Base-by-base conservation (phyloP, 2,329 filamentous ascomycete genomes). In the Fusarium pseudograminearum region DNA sequence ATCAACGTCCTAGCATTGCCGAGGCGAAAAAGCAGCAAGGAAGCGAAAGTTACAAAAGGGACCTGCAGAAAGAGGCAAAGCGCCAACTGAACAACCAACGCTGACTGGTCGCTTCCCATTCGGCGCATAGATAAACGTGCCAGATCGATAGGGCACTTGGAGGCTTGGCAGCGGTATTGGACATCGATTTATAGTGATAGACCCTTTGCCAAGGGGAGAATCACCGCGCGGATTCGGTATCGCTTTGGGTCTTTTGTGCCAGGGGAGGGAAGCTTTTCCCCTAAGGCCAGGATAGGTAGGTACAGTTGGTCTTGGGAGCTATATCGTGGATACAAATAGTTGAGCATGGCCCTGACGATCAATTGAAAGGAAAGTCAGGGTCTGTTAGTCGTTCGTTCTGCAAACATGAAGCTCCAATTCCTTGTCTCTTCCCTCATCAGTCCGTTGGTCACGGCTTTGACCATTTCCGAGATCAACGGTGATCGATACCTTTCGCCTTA, bases 381-480 rank as follows among this genome's bases (percentile, higher is more conserved):
- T 31, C 36, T 46, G 34, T 54, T n/a, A 33, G 18, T 47, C 44
- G 4, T 40, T 33, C 33, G 28, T 12, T 40, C 24, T 28, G 24
- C 33, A 50, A 46, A 47, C 59, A 76, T 80, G 78, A 79, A 77
- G 73, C 59, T 74, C 60, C 44, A 75, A 40, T 69, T 70, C 55
- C 58, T 77, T 53, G 65, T 79, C 61, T 67, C 76, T 36, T 74
- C 76, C 53, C 59, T 74, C 36, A 36, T 67, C 60, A 59, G 58
- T 44, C 63, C 60, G 40, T 34, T 63, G 70, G 78, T 64, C 44
- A 74, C 78, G 40, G 82, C 83, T 45, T 69, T 85, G 57, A 84
- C 84, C 61, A 88, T 90, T 71, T 81, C 83, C 61, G 81, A 89
- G 73, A 91, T 92, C 83, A 92, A 91, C 71, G 90, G 90, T 69